These are phyloP conservation scores for Arthrobotrys megalospora DNA, from an alignment of 2,329 filamentous ascomycete species.

Conservation along the genomic window DNA sequence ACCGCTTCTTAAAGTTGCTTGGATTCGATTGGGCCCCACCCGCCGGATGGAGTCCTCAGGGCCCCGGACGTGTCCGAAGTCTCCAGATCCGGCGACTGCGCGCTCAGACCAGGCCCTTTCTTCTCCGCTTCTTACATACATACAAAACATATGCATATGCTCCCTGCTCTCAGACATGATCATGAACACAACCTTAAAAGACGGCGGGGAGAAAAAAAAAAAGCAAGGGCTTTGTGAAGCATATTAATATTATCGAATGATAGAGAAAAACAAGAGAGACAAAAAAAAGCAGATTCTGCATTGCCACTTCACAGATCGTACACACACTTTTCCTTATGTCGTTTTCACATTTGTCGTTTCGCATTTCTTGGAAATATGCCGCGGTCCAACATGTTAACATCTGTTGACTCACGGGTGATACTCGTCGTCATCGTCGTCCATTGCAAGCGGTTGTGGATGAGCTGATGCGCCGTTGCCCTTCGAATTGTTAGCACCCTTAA, in stretches of 20 bases:
- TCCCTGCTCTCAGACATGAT: constrained; percentile 18
- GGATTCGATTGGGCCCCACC: constrained; percentile 10
- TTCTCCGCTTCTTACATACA: constrained; percentile 29
- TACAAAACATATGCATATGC: constrained; percentile 21
- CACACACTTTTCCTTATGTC: constrained; percentile 14
- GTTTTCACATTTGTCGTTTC: constrained; percentile 5
- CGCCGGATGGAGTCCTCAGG: constrained; percentile 37
- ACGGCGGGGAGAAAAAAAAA: neutral
- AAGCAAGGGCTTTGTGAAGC: neutral
- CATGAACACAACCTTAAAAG: constrained; percentile 19
- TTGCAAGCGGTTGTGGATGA: constrained; percentile 48
- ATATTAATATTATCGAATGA: constrained; percentile 15
- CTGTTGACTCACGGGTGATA: constrained; percentile 54
- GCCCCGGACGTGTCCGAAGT: constrained; percentile 36
- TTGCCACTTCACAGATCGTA: constrained; percentile 37
- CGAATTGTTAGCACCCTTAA: constrained; percentile 67
- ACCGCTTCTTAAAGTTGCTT: constrained; percentile 22
- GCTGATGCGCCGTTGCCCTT: constrained; percentile 59
- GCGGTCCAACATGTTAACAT: neutral
- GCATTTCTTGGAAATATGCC: neutral
- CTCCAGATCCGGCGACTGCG: constrained; percentile 46
- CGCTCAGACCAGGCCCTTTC: constrained; percentile 17
- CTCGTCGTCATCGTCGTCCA: constrained; percentile 64
- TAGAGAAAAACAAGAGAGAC: neutral
- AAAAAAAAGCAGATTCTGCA: constrained; percentile 20